Base-by-base conservation (phyloP, 306 rosid species). In the Mucuna pruriens region DNA sequence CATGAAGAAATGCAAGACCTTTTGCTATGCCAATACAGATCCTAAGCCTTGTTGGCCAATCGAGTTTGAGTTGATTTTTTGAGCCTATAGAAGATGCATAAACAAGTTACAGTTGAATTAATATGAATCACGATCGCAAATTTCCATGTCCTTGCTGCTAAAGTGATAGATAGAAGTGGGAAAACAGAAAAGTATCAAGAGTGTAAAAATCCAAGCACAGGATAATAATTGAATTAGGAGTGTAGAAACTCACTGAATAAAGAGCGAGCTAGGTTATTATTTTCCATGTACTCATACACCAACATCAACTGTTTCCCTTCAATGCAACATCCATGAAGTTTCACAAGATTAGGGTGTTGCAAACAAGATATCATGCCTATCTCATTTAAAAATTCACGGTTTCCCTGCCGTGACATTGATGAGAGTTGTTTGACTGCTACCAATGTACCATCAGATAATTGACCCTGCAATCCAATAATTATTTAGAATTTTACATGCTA, bases 301-400 rank as follows among this genome's bases (percentile, higher is more conserved):
- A 90, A 74, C 22, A 90, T 73, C 23, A 90, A 65, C 33, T 90
- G 87, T 79, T 89, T 81, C 55, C 86, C 76, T 82, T 90, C 91
- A 51, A 85, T 71, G 71, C 92, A 90, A 78, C 83, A 88, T 49
- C 94, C 94, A 40, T 90, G 74, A 60, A 90, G 87, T 74, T 84
- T 90, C 26, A 90, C 91, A 80, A 90, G 87, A 88, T 87, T 87
- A 57, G 90, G 92, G 82, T 90, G 94, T 70, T 85, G 90, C 60
- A 90, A 65, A 79, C 86, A 85, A 51, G 94, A 86, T 16, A 90
- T 85, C 86, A 84, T 60, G 71, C 88, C 90, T 75, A 88, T 86
- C 84, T 88, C 91, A 7, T 81, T 88, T 23, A 88, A 81, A 83
- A 90, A 88, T 81, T 88, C 88, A 66, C 84, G 86, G 48, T 85